These are phyloP conservation scores for Magnaporthiopsis poae DNA, from an alignment of 2,329 filamentous ascomycete genomes.

Conservation along the genomic window DNA sequence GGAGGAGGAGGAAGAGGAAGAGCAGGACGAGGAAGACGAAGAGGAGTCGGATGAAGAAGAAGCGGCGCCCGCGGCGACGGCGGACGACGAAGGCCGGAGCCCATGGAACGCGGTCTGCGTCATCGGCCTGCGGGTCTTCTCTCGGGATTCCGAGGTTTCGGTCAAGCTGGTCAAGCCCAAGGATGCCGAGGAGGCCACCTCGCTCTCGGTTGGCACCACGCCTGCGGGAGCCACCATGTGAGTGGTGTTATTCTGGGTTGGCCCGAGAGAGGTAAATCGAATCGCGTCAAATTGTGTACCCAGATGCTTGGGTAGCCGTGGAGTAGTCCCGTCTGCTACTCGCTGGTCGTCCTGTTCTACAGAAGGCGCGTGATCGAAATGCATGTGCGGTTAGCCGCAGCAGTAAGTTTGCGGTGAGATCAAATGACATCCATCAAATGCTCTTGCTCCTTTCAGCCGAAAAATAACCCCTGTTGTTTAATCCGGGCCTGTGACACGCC, in stretches of 20 bases:
- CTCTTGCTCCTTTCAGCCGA: background rate
- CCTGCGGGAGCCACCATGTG: slow-evolving; percentile 23
- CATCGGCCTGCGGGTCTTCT: slow-evolving; percentile 29
- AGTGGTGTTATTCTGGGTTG: background rate
- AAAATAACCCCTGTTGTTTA: background rate
- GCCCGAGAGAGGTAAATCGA: background rate
- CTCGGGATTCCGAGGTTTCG: slow-evolving; percentile 24
- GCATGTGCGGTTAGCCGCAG: background rate
- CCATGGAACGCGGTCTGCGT: slow-evolving; percentile 21
- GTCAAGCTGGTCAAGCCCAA: slow-evolving; percentile 26
- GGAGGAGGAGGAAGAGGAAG: slow-evolving; percentile 6
- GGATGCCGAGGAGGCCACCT: slow-evolving; percentile 20
- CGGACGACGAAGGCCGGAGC: slow-evolving; percentile 8
- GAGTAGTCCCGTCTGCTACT: background rate
- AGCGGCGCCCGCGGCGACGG: background rate
- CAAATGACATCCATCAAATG: background rate
- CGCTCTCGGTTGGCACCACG: slow-evolving; percentile 18
- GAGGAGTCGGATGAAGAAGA: slow-evolving; percentile 3
- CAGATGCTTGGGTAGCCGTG: background rate
- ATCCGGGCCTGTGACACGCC: background rate
- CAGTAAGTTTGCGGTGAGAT: background rate
- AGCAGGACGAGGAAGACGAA: slow-evolving; percentile 2
- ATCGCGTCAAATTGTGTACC: background rate
- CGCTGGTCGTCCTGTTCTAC: background rate
- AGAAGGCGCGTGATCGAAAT: background rate